Evolutionary conservation across 176 grass and related monocot species (phyloP), one percentile per base, ranked within the genome.

Genomic region (Urochloa ruziziensis): DNA sequence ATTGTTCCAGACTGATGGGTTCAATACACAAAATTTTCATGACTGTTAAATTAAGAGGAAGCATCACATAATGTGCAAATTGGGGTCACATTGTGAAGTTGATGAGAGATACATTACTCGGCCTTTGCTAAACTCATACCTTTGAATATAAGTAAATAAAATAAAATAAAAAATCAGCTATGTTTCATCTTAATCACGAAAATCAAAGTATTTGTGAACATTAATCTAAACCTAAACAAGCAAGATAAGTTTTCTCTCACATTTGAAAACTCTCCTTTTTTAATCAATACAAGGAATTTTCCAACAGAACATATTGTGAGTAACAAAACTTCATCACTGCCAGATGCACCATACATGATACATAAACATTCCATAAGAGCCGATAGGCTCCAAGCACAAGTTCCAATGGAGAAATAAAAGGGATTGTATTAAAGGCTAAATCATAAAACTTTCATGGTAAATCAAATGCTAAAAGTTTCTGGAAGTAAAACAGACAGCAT

Each of bases 41-140:
- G 25, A 27, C 6, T 23, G 67, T 28, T 63, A 59, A 82, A 35
- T 59, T 12, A 83, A 48, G 35, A 72, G 57, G 16, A 21, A 83
- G 7, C 8, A 21, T 62, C 32, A 71, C 35, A 42, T 21, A 34
- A 71, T 62, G 71, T 78, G 64, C 12, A 83, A 88, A 56, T 25
- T 28, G 25, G 14, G 46, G 8, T 87, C 32, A 76, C 40, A 40
- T 32, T 21, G 51, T 37, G 7, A 42, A 68, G 19, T 4, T 70
- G 69, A 70, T 32, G 57, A 39, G 14, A 85, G 15, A 74, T 78
- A 40, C n/a, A 77, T 51, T 70, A 72, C 62, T 43, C 52, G 52
- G 32, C 65, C 36, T 74, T 42, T 46, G 32, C 63, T 67, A 2
- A 33, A 68, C 5, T 29, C 35, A 46, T 17, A 37, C 37, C 57